Evolutionary conservation across 192 early-diverging fungal species (phyloP).

Genomic region (Coemansia sp.): DNA sequence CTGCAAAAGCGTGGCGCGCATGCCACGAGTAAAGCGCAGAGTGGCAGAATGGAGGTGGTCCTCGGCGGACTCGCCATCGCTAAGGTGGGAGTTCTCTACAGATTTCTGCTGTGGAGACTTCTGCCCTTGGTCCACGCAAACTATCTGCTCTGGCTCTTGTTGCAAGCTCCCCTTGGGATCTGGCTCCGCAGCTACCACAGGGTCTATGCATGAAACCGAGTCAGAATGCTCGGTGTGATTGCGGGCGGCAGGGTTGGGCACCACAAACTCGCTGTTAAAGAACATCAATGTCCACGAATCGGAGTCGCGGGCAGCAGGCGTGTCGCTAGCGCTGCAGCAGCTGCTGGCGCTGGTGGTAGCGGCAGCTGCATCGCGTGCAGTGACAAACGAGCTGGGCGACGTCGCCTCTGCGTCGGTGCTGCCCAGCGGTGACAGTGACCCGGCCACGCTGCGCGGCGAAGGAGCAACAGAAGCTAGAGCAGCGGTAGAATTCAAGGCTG

Average conservation of each 20-base stretch:
- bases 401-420: slow-evolving; percentile 6
- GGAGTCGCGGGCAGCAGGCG: neutral
- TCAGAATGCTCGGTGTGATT: slow-evolving; percentile 8
- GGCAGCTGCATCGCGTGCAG: slow-evolving; percentile 3
- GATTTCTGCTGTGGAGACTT: neutral
- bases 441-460: neutral
- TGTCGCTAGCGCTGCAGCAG: neutral
- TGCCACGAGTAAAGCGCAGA: slow-evolving; percentile 49
- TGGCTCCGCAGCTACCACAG: neutral
- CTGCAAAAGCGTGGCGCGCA: slow-evolving; percentile 46
- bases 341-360: neutral
- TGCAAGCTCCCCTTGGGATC: neutral
- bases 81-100: slow-evolving; percentile 8
- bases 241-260: slow-evolving; percentile 8
- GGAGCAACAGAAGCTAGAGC: neutral
- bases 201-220: slow-evolving; percentile 9
- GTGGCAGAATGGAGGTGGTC: slow-evolving; percentile 25
- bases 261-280: slow-evolving; percentile 52
- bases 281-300: slow-evolving; percentile 57
- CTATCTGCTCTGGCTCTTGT: neutral
- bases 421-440: neutral
- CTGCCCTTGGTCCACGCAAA: neutral
- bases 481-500: neutral
- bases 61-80: slow-evolving; percentile 10
- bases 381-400: slow-evolving; percentile 35